A percentile compares a stretch with the other conserved stretches of the same genome.
phyloP scores from a whole-genome alignment of 2,329 filamentous ascomycete species.

The Dactylellina drechsleri region DNA sequence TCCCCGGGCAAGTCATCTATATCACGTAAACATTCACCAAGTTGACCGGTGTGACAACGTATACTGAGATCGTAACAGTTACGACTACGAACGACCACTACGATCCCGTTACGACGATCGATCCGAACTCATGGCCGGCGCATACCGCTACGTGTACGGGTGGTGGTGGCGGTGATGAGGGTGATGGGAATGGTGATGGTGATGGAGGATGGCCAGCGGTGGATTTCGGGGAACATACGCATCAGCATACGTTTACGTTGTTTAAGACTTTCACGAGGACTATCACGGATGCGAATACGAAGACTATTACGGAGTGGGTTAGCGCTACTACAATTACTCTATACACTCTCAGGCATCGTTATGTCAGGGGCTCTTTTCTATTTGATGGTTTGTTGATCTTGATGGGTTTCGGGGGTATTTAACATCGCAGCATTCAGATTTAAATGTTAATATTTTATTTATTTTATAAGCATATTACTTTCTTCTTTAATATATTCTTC shows the following conservation, averaged over 20 bases:
- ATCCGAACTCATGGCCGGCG: slow-evolving; percentile 16
- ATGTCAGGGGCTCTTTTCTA: background rate
- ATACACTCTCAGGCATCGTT: slow-evolving; percentile 1
- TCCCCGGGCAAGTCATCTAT: background rate
- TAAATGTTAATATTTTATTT: no score
- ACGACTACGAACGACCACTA: slow-evolving; percentile 25
- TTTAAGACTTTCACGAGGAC: slow-evolving; percentile 19
- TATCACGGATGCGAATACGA: background rate
- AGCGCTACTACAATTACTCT: slow-evolving; percentile 28
- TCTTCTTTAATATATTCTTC: background rate
- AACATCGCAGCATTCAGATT: no score
- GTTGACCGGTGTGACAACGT: slow-evolving; percentile 15
- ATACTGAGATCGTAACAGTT: slow-evolving; percentile 10
- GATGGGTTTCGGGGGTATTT: no score
- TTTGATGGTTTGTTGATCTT: no score
- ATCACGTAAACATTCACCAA: background rate
- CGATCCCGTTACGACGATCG: slow-evolving; percentile 30
- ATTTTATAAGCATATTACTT: background rate
- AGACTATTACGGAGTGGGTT: slow-evolving; percentile 30
- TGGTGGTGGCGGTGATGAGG: background rate
- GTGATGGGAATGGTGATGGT: no score
- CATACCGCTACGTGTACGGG: slow-evolving; percentile 24
- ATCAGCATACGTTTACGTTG: slow-evolving; percentile 43
- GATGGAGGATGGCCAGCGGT: slow-evolving; percentile 14
- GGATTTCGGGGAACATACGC: slow-evolving; percentile 28